These are phyloP conservation scores for Syzygium jambos DNA, from an alignment of 345 rosid species.

Conservation along the genomic window DNA sequence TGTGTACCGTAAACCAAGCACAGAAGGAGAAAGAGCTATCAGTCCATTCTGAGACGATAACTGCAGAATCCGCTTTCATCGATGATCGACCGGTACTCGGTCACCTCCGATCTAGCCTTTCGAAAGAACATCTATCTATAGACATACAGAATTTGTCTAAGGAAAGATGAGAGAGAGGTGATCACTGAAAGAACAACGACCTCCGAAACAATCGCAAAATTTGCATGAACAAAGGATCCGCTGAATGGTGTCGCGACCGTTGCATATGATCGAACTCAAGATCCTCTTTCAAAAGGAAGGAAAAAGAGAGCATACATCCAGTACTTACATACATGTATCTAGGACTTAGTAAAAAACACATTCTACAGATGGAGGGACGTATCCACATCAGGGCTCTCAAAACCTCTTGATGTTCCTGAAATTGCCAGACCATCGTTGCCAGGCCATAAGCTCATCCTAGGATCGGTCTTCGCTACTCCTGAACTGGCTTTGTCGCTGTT, in stretches of 20 bases:
- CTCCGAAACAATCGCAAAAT: not conserved
- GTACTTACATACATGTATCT: not conserved
- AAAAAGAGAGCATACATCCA: not conserved
- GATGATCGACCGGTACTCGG: not conserved
- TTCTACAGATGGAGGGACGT: conserved; percentile 68
- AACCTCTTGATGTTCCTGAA: conserved; percentile 15
- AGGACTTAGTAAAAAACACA: not conserved
- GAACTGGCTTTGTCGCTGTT: not conserved
- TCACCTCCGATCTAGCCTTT: not conserved
- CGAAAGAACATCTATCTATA: not conserved
- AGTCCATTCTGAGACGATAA: not conserved
- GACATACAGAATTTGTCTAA: not conserved
- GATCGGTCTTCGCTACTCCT: not conserved
- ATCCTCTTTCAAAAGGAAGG: not conserved
- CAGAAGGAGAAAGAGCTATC: not conserved
- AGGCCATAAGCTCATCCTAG: conserved; percentile 18
- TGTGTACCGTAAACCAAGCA: not conserved
- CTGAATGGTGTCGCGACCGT: not conserved
- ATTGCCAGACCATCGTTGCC: not conserved
- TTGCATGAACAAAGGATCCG: not conserved
- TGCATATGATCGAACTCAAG: not conserved
- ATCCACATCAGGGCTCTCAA: conserved; percentile 53
- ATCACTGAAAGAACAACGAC: not conserved
- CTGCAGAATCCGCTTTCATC: not conserved
- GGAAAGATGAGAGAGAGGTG: not conserved